Evolutionary conservation across 2,329 filamentous ascomycete species (phyloP).

Genomic region (Oidium heveae): DNA sequence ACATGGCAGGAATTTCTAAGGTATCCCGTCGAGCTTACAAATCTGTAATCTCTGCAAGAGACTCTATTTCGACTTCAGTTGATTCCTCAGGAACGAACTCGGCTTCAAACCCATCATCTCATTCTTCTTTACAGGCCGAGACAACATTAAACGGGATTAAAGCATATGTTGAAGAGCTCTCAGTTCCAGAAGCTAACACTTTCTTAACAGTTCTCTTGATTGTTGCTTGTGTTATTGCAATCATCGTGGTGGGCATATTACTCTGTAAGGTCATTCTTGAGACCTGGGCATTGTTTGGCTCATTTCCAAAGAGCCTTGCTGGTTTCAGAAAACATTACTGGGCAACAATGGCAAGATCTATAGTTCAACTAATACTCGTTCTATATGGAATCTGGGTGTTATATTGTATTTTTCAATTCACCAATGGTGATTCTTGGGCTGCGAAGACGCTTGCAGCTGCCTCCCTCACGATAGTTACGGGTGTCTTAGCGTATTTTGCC

Average conservation of each 20-base stretch:
- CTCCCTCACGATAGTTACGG: constrained; percentile 60
- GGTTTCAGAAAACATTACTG: constrained; percentile 93
- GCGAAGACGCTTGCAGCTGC: constrained; percentile 63
- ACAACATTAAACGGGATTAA: constrained; percentile 48
- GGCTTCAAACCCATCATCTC: constrained; percentile 2
- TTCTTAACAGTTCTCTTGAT: constrained; percentile 89
- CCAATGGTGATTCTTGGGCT: constrained; percentile 78
- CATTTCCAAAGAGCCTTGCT: constrained; percentile 52
- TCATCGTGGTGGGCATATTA: constrained; percentile 64
- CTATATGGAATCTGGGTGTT: constrained; percentile 89
- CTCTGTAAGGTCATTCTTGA: constrained; percentile 82
- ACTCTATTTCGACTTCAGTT: constrained; percentile 23
- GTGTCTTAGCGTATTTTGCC: constrained; percentile 55
- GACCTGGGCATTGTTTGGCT: constrained; percentile 70
- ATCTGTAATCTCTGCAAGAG: constrained; percentile 26
- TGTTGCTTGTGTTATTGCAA: constrained; percentile 65
- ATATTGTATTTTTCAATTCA: constrained; percentile 93
- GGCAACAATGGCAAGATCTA: constrained; percentile 68
- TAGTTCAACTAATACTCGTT: constrained; percentile 72
- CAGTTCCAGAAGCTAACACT: constrained; percentile 67
- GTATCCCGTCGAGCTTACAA: constrained; percentile 8
- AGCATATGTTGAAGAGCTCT: constrained; percentile 59
- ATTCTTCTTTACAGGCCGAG: constrained; percentile 15
- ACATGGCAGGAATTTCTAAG: constrained; percentile 13
- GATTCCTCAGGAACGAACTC: constrained; percentile 14